Percentiles rank a stretch among this genome's conserved stretches.
These are phyloP conservation scores for Rhizopus microsporus DNA, from an alignment of 371 early-diverging fungal species.

Conservation along the genomic window DNA sequence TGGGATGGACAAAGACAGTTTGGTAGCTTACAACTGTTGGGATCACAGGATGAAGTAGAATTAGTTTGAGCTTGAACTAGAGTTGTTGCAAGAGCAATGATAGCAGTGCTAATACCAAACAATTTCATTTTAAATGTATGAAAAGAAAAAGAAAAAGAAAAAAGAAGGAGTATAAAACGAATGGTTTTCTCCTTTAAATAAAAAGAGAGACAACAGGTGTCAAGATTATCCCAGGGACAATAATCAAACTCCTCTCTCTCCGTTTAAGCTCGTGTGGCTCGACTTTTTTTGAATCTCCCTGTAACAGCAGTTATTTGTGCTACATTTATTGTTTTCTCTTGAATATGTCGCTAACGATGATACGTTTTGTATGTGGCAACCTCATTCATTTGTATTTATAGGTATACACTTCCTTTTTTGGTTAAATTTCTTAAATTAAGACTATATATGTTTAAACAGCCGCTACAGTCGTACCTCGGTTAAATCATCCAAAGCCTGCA, in stretches of 20 bases:
- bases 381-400: no score
- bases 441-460: no score
- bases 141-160: constrained; percentile 9
- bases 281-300: no score
- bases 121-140: constrained; percentile 30
- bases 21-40: constrained; percentile 66
- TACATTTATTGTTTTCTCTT: no score
- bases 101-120: constrained; percentile 32
- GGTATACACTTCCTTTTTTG: no score
- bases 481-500: no score
- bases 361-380: no score
- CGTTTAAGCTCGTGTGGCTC: no score
- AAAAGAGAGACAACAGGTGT: background rate
- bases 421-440: no score
- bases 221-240: background rate
- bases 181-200: background rate
- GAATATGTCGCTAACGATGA: no score
- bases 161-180: constrained; percentile 8
- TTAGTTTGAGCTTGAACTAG: constrained; percentile 33
- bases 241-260: background rate
- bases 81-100: constrained; percentile 23
- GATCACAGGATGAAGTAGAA: constrained; percentile 50
- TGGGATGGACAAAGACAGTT: constrained; percentile 67
- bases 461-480: no score
- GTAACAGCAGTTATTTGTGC: no score